Base-by-base conservation (phyloP, 129 eudicot species). In the Centella asiatica region DNA sequence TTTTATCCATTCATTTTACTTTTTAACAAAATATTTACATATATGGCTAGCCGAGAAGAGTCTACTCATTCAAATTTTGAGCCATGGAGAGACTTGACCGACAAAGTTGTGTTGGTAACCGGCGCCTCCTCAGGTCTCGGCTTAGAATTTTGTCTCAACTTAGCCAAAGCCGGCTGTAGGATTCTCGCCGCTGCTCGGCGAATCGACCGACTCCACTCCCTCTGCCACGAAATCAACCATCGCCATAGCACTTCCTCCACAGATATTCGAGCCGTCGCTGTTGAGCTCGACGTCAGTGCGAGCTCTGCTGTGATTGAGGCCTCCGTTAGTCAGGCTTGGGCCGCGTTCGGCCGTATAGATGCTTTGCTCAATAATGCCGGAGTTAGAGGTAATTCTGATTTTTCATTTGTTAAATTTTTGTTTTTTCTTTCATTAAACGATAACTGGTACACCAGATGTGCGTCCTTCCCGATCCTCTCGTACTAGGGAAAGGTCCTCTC, bases 61-160 rank as follows among this genome's bases (percentile, higher is more conserved):
- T n/a, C n/a, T n/a, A n/a, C n/a, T n/a, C 14, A 29, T 3, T 2
- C 19, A 4, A 5, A 20, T 26, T 51, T 81, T 24, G 93, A 81
- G 73, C 82, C 84, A 20, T 84, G 94, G 94, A 46, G 62, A 19
- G 73, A 77, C n/a, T 58, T 89, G 9, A 57, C 33, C 6, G 83
- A 73, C 25, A 90, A 85, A 57, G 81, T 83, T 1, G 95, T 90
- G 48, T 58, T 85, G 88, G 93, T 90, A 4, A 90, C 97, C 39
- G 97, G 97, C 22, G 97, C 97, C 0, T 90, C 97, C 4, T 77
- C 96, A 0, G 96, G 96, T 0, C 67, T 85, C 2, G 96, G 94
- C 44, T 55, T 79, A 0, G 95, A 73, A 33, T 81, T 77, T 64
- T 90, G 89, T 39, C 60, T 79, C 6, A 90, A 88, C 67, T 69